Percentiles rank a stretch among this genome's conserved stretches.
Evolutionary conservation across 495 filamentous ascomycete species (phyloP).

Genomic region (Xylaria curta): DNA sequence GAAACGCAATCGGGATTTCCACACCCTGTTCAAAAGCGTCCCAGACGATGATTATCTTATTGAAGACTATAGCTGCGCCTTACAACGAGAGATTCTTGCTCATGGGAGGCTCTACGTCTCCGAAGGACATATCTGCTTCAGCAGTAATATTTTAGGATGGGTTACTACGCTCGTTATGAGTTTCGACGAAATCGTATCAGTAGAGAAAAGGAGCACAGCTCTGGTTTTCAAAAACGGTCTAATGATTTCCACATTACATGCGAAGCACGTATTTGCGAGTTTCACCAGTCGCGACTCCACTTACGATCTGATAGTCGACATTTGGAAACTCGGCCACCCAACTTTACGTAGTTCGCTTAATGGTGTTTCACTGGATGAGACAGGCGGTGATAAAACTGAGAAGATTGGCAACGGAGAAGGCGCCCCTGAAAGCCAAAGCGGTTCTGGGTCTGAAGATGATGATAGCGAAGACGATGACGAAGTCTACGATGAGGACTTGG

Average conservation of each 20-base stretch:
- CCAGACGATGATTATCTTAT: constrained; percentile 98
- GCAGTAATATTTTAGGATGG: constrained; percentile 98
- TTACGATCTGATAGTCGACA: constrained; percentile 94
- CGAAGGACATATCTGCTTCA: constrained; percentile 97
- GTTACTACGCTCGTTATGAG: constrained; percentile 95
- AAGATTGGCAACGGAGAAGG: constrained; percentile 66
- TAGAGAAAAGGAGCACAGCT: constrained; percentile 96
- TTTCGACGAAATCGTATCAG: constrained; percentile 95
- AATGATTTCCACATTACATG: constrained; percentile 93
- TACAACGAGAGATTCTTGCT: constrained; percentile 94
- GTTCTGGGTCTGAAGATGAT: constrained; percentile 65
- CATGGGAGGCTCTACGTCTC: constrained; percentile 95
- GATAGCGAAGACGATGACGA: constrained; percentile 70
- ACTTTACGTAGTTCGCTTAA: constrained; percentile 86
- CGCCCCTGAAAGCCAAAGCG: constrained; percentile 48
- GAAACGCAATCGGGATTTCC: constrained; percentile 95
- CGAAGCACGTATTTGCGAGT: constrained; percentile 94
- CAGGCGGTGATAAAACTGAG: constrained; percentile 87
- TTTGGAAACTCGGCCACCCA: constrained; percentile 97
- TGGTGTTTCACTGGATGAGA: constrained; percentile 78
- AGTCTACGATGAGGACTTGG: constrained; percentile 78
- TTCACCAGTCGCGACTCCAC: constrained; percentile 93
- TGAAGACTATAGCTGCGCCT: constrained; percentile 95
- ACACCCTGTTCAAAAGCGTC: constrained; percentile 90
- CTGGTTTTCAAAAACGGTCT: constrained; percentile 97